Base-by-base conservation (phyloP, 208 protist genomes). In the Leptomonas seymouri region DNA sequence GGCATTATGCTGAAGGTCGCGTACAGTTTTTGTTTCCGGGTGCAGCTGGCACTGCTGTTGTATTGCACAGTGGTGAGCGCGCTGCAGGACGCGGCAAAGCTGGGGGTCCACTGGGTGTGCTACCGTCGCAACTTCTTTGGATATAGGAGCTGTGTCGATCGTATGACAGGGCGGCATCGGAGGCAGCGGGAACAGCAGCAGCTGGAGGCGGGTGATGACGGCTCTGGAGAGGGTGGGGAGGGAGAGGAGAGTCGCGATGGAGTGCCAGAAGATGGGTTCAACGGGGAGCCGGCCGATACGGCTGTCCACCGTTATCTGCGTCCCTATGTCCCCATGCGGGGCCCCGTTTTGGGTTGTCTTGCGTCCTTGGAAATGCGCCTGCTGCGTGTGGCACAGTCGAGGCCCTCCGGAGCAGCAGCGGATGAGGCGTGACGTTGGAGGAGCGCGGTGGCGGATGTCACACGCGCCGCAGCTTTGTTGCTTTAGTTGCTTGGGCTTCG, bases 71-170 rank as follows among this genome's bases (percentile, higher is more conserved):
- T 46, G n/a, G 58, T 71, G 8, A 53, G 49, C 1, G 49, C 34
- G 28, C 6, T 67, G 50, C 64, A 77, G 58, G 71, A 77, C 20
- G 45, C 14, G 23, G 31, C 45, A 5, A 77, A 67, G 57, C 16
- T 71, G 28, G 31, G 11, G 21, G 59, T 67, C 48, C 56, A 76
- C 44, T 14, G 39, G 12, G 44, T 65, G 36, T 71, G 63, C 45
- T 46, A 66, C 56, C 34, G 49, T 41, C 15, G 53, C 39, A 27
- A 55, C 11, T 14, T 23, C 21, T 50, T 59, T 23, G 44, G 12
- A 20, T 65, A 65, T 48, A 51, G 51, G 30, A 20, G 49, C 16
- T 68, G 53, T 61, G 61, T 57, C 2, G 61, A 67, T 11, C 31
- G 30, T 45, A 75, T 75, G 54, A n/a, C 53, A 2, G 15, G 54